Percentiles rank a stretch among this genome's conserved stretches.
These are phyloP conservation scores for Torrubiella hemipterigena DNA, from an alignment of 2,329 filamentous ascomycete species.

Conservation along the genomic window DNA sequence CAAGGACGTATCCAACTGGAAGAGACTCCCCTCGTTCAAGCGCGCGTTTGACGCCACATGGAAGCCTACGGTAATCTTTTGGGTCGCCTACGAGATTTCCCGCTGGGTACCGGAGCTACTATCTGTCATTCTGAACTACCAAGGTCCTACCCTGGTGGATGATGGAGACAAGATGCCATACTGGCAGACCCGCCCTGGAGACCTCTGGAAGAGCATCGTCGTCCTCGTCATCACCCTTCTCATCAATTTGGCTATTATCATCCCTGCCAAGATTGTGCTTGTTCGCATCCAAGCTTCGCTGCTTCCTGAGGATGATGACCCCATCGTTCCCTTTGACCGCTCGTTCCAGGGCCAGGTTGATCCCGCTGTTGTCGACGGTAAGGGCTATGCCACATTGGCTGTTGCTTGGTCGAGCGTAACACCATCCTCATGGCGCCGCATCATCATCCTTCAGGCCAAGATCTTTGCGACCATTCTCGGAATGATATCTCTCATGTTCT, in stretches of 20 bases:
- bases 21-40: slow-evolving; percentile 55
- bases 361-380: slow-evolving; percentile 61
- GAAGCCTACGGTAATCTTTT: slow-evolving; percentile 52
- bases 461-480: slow-evolving; percentile 43
- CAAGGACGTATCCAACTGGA: slow-evolving; percentile 50
- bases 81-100: slow-evolving; percentile 41
- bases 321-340: slow-evolving; percentile 84
- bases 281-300: slow-evolving; percentile 79
- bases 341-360: slow-evolving; percentile 68
- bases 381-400: slow-evolving; percentile 53
- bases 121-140: slow-evolving; percentile 32
- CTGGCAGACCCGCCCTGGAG: slow-evolving; percentile 22
- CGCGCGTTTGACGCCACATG: slow-evolving; percentile 57
- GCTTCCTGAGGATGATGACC: slow-evolving; percentile 67
- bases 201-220: slow-evolving; percentile 29
- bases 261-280: slow-evolving; percentile 67
- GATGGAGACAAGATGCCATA: slow-evolving; percentile 17
- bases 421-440: slow-evolving; percentile 56
- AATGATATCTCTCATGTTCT: slow-evolving; percentile 29
- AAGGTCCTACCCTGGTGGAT: slow-evolving; percentile 22
- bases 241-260: slow-evolving; percentile 49
- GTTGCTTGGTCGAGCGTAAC: slow-evolving; percentile 76
- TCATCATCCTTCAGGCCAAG: slow-evolving; percentile 68
- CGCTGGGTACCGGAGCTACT: slow-evolving; percentile 30
- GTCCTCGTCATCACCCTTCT: slow-evolving; percentile 33